phyloP scores from a whole-genome alignment of 139 green algal species.

The Coelastrella sp. region DNA sequence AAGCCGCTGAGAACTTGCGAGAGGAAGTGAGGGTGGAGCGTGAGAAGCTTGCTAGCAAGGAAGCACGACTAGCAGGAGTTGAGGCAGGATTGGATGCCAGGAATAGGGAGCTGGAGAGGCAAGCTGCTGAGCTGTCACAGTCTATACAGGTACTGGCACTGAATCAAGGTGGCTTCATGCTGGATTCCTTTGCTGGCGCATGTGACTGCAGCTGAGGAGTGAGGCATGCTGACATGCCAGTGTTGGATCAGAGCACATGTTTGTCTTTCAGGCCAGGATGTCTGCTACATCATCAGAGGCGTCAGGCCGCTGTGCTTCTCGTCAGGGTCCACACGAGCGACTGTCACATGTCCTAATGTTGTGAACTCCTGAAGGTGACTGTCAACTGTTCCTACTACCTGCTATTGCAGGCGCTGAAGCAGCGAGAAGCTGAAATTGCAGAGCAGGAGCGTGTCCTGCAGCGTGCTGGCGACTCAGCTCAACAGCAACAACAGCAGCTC shows the following conservation, averaged over 20 bases:
- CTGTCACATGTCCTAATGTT: no score
- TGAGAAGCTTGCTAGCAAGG: neutral
- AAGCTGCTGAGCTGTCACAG: neutral
- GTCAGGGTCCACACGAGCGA: no score
- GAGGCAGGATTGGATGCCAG: constrained; percentile 24
- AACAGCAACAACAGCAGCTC: constrained; percentile 22
- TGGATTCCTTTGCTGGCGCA: no score
- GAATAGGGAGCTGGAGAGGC: constrained; percentile 9
- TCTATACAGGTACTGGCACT: constrained; percentile 29
- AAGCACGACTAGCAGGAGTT: constrained; percentile 26
- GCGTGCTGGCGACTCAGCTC: neutral
- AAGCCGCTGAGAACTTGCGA: constrained; percentile 27
- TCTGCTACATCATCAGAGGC: no score
- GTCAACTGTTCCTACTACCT: no score
- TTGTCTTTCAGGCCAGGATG: no score
- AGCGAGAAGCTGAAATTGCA: neutral
- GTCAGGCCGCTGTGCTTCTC: no score
- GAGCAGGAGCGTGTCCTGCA: constrained; percentile 18
- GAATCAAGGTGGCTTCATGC: no score
- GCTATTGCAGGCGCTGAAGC: constrained; percentile 15
- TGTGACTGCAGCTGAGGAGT: no score
- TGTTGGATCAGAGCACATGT: no score
- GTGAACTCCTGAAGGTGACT: no score
- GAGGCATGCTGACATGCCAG: no score
- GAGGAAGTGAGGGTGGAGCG: constrained; percentile 40